Conservation (phyloP, 2,329 filamentous ascomycete species). For the Cordyceps tenuipes region DNA sequence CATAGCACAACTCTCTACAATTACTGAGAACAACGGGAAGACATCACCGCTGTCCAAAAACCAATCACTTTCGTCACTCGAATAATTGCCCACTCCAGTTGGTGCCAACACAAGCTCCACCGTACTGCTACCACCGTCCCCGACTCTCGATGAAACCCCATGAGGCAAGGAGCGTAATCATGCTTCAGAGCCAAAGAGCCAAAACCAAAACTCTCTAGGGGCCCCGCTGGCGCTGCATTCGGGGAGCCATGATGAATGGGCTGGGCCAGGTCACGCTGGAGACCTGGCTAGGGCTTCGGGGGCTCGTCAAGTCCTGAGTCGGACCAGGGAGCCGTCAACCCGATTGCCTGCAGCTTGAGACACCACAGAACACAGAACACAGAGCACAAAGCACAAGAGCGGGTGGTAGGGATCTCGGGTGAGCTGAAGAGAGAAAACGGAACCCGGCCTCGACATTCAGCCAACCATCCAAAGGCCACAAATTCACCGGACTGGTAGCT, state of each 20-base stretch:
- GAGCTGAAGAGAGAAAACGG: not conserved
- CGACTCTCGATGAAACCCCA: conserved; percentile 6
- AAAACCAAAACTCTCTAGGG: conserved; percentile 1
- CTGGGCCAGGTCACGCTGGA: not conserved
- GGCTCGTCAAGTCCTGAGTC: not conserved
- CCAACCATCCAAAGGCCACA: not conserved
- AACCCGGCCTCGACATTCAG: not conserved
- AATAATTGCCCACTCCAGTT: not conserved
- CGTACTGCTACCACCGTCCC: not conserved
- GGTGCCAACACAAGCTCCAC: not conserved
- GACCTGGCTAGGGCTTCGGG: not conserved
- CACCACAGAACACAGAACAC: not conserved
- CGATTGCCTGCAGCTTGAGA: not conserved
- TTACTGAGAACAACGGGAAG: not conserved
- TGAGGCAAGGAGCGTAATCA: conserved; percentile 3
- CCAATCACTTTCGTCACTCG: not conserved
- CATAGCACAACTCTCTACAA: not conserved
- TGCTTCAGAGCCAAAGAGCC: conserved; percentile 6
- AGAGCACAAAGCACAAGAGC: no score
- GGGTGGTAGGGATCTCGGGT: not conserved
- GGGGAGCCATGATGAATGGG: not conserved
- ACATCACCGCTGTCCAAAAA: not conserved
- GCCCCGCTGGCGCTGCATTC: not conserved
- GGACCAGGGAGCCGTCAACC: not conserved
- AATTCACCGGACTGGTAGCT: not conserved